Evolutionary conservation across 805 yeast species (phyloP).

Genomic region (Lachancea sp.): DNA sequence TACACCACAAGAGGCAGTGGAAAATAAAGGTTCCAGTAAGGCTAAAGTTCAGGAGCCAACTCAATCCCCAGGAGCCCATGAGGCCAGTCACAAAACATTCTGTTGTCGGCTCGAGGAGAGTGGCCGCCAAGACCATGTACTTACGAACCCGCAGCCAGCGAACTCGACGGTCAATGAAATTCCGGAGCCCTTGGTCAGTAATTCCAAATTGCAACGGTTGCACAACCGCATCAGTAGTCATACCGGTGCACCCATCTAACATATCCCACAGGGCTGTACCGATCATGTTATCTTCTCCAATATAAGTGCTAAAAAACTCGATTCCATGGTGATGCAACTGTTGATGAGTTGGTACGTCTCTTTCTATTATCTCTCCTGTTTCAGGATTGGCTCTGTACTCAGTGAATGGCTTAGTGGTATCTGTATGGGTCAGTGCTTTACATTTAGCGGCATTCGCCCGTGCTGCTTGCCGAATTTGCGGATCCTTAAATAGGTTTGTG

Average conservation of each 20-base stretch:
- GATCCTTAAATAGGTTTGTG: slow-evolving; percentile 9
- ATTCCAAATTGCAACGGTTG: slow-evolving; percentile 57
- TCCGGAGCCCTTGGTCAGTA: slow-evolving; percentile 36
- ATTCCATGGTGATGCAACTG: slow-evolving; percentile 39
- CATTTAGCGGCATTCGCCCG: slow-evolving; percentile 8
- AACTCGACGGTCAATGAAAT: slow-evolving; percentile 61
- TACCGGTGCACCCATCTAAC: slow-evolving; percentile 63
- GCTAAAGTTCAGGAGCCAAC: slow-evolving; percentile 38
- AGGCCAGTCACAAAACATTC: slow-evolving; percentile 65
- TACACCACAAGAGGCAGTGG: slow-evolving; percentile 59
- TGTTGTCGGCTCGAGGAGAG: slow-evolving; percentile 80
- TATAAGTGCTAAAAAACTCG: slow-evolving; percentile 66
- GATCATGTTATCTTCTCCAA: slow-evolving; percentile 91
- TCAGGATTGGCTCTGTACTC: slow-evolving; percentile 14
- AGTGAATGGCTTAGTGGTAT: slow-evolving; percentile 2
- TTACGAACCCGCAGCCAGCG: slow-evolving; percentile 84
- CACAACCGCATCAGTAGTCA: slow-evolving; percentile 71
- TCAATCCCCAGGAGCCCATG: slow-evolving; percentile 56
- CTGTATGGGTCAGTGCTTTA: background rate
- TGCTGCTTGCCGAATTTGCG: slow-evolving; percentile 7
- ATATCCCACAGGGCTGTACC: slow-evolving; percentile 75
- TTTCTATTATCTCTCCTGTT: slow-evolving; percentile 23
- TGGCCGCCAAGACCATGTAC: slow-evolving; percentile 82
- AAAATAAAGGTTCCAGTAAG: slow-evolving; percentile 36
- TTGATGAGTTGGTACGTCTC: slow-evolving; percentile 1